phyloP scores from a whole-genome alignment of 148 eudicot genomes.

The Rhododendron vialii region DNA sequence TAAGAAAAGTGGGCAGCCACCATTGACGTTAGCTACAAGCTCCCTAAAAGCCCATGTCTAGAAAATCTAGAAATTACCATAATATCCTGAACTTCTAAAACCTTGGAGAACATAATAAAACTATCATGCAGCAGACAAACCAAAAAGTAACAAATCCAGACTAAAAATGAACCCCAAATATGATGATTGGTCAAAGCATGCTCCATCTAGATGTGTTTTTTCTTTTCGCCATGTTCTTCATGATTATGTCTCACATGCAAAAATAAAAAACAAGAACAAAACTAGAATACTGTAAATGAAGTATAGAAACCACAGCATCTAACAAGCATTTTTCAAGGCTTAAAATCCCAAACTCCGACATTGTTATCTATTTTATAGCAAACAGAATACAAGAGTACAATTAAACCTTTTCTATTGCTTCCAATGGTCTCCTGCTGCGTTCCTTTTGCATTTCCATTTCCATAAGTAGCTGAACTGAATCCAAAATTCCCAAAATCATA shows the following conservation, averaged over 20 bases:
- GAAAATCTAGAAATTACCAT: background rate
- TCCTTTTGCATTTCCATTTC: background rate
- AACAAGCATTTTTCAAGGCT: background rate
- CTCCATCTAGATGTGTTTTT: background rate
- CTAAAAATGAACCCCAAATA: background rate
- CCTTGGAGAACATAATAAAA: background rate
- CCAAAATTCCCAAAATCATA: background rate
- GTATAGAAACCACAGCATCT: background rate
- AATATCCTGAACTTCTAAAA: background rate
- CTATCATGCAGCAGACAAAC: background rate
- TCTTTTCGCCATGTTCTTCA: background rate
- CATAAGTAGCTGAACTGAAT: background rate
- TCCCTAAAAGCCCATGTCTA: background rate
- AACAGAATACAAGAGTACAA: background rate
- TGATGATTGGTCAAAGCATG: background rate
- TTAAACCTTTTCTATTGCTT: constrained; percentile 1
- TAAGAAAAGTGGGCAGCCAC: background rate
- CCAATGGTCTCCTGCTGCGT: background rate
- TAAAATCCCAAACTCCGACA: background rate
- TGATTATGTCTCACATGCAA: background rate
- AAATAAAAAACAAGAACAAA: too few species aligned
- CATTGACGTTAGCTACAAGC: background rate
- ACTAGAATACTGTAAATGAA: too few species aligned
- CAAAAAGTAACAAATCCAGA: background rate
- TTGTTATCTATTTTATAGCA: background rate